Conservation (phyloP, 2,329 filamentous ascomycete species). For the Tolypocladium pustulatum region DNA sequence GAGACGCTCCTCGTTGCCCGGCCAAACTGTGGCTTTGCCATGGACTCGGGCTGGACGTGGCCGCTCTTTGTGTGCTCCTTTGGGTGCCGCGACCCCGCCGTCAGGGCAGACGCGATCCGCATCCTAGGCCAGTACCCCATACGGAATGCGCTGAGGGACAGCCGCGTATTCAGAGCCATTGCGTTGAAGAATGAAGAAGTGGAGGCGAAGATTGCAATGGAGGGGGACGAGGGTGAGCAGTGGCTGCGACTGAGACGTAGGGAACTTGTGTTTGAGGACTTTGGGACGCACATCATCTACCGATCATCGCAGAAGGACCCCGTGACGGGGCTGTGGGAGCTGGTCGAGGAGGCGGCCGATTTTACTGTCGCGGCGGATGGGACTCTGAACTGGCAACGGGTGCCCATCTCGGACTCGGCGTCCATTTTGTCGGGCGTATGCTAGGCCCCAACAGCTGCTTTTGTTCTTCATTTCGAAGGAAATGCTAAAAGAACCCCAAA, state of each 20-base stretch:
- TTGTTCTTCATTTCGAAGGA: no score
- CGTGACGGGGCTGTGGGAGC: conserved; percentile 21
- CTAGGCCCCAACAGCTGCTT: neutral
- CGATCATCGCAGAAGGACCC: conserved; percentile 21
- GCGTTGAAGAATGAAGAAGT: conserved; percentile 24
- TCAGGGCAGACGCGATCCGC: conserved; percentile 28
- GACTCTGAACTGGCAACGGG: conserved; percentile 21
- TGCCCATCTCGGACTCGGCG: conserved; percentile 23
- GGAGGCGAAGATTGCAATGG: conserved; percentile 19
- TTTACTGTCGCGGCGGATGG: conserved; percentile 19
- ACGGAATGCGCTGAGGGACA: conserved; percentile 33
- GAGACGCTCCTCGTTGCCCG: conserved; percentile 24
- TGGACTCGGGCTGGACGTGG: conserved; percentile 36
- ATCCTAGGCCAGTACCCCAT: conserved; percentile 30
- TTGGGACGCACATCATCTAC: conserved; percentile 25
- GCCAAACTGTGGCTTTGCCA: conserved; percentile 28
- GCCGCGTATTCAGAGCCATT: conserved; percentile 27
- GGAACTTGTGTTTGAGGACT: conserved; percentile 27
- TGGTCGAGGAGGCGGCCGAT: conserved; percentile 26
- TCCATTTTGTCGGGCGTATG: conserved; percentile 19
- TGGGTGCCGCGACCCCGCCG: conserved; percentile 26
- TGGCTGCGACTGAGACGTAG: conserved; percentile 27
- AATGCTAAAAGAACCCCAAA: neutral
- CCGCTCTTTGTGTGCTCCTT: conserved; percentile 30
- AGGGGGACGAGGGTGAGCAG: conserved; percentile 23